Conservation (phyloP, 306 rosid genomes). For the Cucurbita pepo region DNA sequence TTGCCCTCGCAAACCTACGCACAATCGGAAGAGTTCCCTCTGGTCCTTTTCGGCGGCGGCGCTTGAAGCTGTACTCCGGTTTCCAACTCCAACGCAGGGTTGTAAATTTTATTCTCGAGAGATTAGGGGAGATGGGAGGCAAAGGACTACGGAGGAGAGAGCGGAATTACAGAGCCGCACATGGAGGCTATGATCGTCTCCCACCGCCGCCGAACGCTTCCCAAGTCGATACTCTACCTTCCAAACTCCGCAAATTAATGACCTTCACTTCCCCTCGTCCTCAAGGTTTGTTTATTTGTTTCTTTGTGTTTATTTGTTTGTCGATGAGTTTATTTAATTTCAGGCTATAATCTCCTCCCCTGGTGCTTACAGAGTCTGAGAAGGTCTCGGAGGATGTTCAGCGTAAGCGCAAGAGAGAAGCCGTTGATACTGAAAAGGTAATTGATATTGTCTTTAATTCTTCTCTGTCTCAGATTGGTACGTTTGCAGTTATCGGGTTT, state of each 20-base stretch:
- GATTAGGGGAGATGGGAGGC: slow-evolving; percentile 76
- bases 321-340: not conserved
- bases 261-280: slow-evolving; percentile 28
- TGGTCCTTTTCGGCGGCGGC: not conserved
- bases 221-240: slow-evolving; percentile 45
- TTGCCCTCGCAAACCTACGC: not conserved
- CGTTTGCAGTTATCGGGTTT: not conserved
- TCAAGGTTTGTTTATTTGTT: slow-evolving; percentile 15
- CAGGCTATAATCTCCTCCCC: not conserved
- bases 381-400: slow-evolving; percentile 10
- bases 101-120: not conserved
- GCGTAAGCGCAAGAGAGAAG: slow-evolving; percentile 14
- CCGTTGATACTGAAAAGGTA: slow-evolving; percentile 15
- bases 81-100: not conserved
- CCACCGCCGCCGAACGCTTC: slow-evolving; percentile 78
- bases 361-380: slow-evolving; percentile 24
- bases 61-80: not conserved
- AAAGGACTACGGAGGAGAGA: slow-evolving; percentile 66
- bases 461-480: not conserved
- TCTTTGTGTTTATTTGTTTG: not conserved
- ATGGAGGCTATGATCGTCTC: slow-evolving; percentile 53
- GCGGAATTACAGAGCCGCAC: slow-evolving; percentile 71
- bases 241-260: slow-evolving; percentile 57
- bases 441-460: not conserved
- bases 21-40: not conserved